phyloP scores from a whole-genome alignment of 805 yeast species.

The Komagataella populi region DNA sequence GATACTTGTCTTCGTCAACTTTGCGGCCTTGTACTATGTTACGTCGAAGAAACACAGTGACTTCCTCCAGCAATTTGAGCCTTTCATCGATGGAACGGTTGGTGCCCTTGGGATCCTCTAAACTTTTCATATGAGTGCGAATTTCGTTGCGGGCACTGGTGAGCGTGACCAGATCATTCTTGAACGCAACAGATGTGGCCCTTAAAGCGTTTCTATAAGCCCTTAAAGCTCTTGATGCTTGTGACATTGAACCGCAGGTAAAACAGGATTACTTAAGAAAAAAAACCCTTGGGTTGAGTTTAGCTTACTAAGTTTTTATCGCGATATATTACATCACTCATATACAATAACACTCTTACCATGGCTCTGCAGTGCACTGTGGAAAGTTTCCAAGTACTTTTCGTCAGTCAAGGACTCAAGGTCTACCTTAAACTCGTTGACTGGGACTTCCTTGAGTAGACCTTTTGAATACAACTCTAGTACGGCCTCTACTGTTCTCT shows the following conservation, averaged over 20 bases:
- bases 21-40: conserved; percentile 82
- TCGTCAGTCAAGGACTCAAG: conserved; percentile 23
- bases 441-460: conserved; percentile 35
- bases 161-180: conserved; percentile 32
- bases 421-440: conserved; percentile 22
- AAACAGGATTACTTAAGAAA: background rate
- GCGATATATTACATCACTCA: background rate
- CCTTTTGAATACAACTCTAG: conserved; percentile 45
- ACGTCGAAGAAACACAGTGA: conserved; percentile 51
- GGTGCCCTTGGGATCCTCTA: conserved; percentile 26
- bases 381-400: conserved; percentile 25
- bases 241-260: background rate
- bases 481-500: conserved; percentile 37
- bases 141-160: conserved; percentile 48
- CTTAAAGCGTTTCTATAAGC: conserved; percentile 59
- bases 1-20: conserved; percentile 28
- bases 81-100: conserved; percentile 32
- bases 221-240: conserved; percentile 16
- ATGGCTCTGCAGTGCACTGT: conserved; percentile 4
- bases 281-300: background rate
- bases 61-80: conserved; percentile 47
- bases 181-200: conserved; percentile 51
- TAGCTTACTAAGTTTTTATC: background rate
- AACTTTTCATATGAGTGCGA: conserved; percentile 33
- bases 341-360: conserved; percentile 29